Percentiles rank a stretch among this genome's conserved stretches.
Evolutionary conservation across 2,329 filamentous ascomycete species (phyloP).

Genomic region (Ophiostoma sp.): DNA sequence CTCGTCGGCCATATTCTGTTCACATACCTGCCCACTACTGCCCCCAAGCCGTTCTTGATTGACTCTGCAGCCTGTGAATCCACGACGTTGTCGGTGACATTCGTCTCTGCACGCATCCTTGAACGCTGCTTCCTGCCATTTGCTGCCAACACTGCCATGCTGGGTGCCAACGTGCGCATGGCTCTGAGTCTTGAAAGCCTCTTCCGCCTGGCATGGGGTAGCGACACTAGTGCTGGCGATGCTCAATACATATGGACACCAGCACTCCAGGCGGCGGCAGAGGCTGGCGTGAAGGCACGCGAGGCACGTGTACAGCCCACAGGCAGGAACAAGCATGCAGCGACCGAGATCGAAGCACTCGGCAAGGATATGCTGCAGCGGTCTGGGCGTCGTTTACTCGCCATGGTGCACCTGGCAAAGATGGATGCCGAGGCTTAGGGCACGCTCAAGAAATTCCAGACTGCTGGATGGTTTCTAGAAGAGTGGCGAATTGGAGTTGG

Average conservation of each 20-base stretch:
- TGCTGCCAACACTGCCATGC: conserved; percentile 54
- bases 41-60: conserved; percentile 40
- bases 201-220: conserved; percentile 47
- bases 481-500: not conserved
- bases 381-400: conserved; percentile 41
- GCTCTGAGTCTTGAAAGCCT: conserved; percentile 63
- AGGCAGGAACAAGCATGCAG: not conserved
- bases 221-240: not conserved
- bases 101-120: conserved; percentile 29
- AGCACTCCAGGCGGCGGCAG: conserved; percentile 38
- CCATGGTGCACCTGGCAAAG: conserved; percentile 37
- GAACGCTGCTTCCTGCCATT: conserved; percentile 59
- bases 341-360: conserved; percentile 33
- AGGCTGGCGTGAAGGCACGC: conserved; percentile 46
- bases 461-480: not conserved
- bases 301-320: conserved; percentile 40
- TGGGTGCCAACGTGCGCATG: conserved; percentile 67
- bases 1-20: conserved; percentile 43
- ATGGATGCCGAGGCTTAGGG: conserved; percentile 23
- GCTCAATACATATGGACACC: conserved; percentile 33
- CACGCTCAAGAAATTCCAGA: not conserved
- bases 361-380: conserved; percentile 42
- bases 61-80: conserved; percentile 29
- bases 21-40: conserved; percentile 40
- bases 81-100: conserved; percentile 21